A percentile compares a stretch with the other conserved stretches of the same genome.
These are phyloP conservation scores for Trichosanthes cucumerina DNA, from an alignment of 306 rosid species.

Conservation along the genomic window DNA sequence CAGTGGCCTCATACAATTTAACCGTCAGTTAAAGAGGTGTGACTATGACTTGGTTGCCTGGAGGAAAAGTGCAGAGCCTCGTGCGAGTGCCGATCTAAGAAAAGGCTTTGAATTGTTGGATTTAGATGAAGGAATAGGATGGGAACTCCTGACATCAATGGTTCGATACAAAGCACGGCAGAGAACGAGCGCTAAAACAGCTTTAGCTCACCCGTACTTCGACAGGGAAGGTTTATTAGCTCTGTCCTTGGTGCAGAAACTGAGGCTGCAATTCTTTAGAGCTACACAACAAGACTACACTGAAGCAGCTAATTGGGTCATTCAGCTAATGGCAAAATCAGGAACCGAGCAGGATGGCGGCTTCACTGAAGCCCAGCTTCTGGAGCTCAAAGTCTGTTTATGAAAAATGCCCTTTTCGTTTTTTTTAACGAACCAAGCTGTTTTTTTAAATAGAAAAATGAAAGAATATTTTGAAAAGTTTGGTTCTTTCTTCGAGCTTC, in stretches of 20 bases:
- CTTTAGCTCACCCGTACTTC: constrained; percentile 83
- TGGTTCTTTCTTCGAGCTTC: neutral
- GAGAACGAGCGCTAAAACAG: constrained; percentile 84
- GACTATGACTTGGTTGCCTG: constrained; percentile 84
- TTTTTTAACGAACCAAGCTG: neutral
- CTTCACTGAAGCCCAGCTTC: constrained; percentile 94
- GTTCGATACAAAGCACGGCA: constrained; percentile 75
- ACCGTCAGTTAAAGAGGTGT: constrained; percentile 80
- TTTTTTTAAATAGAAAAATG: neutral
- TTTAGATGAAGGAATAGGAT: constrained; percentile 85
- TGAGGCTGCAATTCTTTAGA: constrained; percentile 62
- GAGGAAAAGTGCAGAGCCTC: constrained; percentile 58
- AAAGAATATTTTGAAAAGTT: neutral
- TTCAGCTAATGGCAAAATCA: constrained; percentile 78
- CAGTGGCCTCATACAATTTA: constrained; percentile 75
- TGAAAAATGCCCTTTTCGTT: neutral
- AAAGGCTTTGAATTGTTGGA: constrained; percentile 82
- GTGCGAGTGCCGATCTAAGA: constrained; percentile 56
- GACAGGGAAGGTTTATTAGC: constrained; percentile 72
- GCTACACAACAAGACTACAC: constrained; percentile 80
- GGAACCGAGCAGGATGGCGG: constrained; percentile 83
- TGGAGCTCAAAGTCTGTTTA: constrained; percentile 50
- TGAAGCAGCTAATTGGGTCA: constrained; percentile 81
- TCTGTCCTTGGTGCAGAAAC: constrained; percentile 68
- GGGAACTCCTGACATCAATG: constrained; percentile 94